Evolutionary conservation across 495 filamentous ascomycete species (phyloP).

Genomic region (Aspergillus sparsus): DNA sequence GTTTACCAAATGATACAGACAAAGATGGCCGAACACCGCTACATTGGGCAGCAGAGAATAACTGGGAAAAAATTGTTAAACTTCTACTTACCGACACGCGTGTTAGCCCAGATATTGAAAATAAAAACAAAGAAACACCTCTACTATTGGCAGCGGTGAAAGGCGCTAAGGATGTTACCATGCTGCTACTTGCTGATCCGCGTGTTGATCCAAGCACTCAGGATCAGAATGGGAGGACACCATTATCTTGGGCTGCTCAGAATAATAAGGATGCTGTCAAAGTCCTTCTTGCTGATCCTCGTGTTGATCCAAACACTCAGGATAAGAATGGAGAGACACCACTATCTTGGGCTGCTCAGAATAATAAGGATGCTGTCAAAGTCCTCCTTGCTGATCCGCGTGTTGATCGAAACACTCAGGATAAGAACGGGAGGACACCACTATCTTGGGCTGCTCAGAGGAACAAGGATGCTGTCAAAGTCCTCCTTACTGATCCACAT

Average conservation of each 20-base stretch:
- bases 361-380: not conserved
- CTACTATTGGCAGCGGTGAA: not conserved
- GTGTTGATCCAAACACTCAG: not conserved
- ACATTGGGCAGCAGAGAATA: not conserved
- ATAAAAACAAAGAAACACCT: not conserved
- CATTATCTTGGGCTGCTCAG: not conserved
- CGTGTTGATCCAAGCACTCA: not conserved
- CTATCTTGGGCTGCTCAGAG: not conserved
- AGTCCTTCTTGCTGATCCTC: not conserved
- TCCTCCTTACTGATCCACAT: too few species aligned
- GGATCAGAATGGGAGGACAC: not conserved
- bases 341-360: not conserved
- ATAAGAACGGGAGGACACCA: not conserved
- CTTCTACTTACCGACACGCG: not conserved
- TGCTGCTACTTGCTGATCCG: not conserved
- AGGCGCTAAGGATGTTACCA: not conserved
- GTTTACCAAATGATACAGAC: not conserved
- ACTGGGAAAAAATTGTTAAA: not conserved
- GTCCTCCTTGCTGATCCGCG: not conserved
- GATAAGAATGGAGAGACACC: not conserved
- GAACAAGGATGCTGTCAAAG: not conserved
- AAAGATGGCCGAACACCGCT: not conserved
- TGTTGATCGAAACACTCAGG: too few species aligned
- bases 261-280: not conserved
- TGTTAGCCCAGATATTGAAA: not conserved